phyloP scores from a whole-genome alignment of 1,284 basidiomycete genomes.

The Trametes sp. region DNA sequence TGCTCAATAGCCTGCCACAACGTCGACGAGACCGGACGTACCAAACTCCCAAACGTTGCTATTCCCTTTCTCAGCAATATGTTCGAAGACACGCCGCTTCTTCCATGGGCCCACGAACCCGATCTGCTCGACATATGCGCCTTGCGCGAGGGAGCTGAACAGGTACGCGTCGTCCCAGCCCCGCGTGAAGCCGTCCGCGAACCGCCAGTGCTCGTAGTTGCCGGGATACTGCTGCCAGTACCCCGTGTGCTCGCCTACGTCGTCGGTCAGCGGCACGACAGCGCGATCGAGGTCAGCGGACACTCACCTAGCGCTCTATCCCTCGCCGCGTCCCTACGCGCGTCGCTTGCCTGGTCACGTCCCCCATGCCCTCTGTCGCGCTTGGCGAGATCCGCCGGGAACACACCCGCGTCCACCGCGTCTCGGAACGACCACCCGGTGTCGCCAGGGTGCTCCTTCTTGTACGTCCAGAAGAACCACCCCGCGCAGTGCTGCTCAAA shows the following conservation, averaged over 20 bases:
- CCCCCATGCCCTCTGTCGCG: conserved; percentile 3
- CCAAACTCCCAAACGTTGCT: conserved; percentile 70
- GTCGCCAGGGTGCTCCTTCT: conserved; percentile 76
- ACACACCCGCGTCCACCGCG: conserved; percentile 68
- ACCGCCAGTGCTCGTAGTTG: conserved; percentile 71
- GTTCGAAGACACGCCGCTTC: conserved; percentile 55
- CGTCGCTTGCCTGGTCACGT: conserved; percentile 34
- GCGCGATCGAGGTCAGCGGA: not conserved
- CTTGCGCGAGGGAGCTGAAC: conserved; percentile 50
- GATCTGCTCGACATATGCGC: conserved; percentile 3
- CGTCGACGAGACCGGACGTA: conserved; percentile 35
- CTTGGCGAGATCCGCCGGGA: conserved; percentile 46
- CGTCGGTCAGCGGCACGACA: conserved; percentile 2
- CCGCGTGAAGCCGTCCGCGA: conserved; percentile 66
- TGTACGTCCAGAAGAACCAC: conserved; percentile 91
- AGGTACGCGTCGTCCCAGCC: conserved; percentile 78
- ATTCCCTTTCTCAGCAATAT: conserved; percentile 50
- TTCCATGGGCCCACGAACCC: conserved; percentile 50
- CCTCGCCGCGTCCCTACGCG: conserved; percentile 46
- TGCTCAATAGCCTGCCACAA: not conserved
- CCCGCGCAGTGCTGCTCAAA: conserved; percentile 77
- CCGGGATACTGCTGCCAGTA: conserved; percentile 67
- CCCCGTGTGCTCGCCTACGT: conserved; percentile 52
- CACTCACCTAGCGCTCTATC: conserved; percentile 52
- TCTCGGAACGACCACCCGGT: conserved; percentile 82